Evolutionary conservation across 495 filamentous ascomycete species (phyloP).

Genomic region (Polyplosphaeria fusca): DNA sequence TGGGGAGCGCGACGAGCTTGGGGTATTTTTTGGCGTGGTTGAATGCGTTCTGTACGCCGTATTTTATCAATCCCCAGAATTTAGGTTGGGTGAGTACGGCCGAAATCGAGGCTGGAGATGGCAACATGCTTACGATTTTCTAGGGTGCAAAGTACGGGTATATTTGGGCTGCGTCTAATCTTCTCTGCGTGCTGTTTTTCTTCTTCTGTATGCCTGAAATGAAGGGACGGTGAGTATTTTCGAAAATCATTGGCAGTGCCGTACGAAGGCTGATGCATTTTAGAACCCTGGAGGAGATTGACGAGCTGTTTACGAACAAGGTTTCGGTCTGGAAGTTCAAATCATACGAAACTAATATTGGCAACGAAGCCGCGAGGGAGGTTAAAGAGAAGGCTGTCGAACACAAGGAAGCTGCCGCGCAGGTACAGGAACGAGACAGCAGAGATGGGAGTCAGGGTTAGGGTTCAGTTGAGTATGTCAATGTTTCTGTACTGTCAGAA

Average conservation of each 20-base stretch:
- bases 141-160: slow-evolving; percentile 46
- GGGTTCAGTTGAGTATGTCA: no score
- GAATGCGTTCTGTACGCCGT: slow-evolving; percentile 41
- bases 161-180: slow-evolving; percentile 47
- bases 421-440: neutral
- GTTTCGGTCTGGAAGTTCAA: slow-evolving; percentile 24
- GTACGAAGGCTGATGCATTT: no score
- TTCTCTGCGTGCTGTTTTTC: slow-evolving; percentile 41
- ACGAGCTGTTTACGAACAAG: slow-evolving; percentile 23
- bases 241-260: no score
- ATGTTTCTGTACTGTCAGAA: no score
- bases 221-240: no score
- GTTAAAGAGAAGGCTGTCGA: neutral
- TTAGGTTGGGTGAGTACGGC: slow-evolving; percentile 47
- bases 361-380: slow-evolving; percentile 15
- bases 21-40: slow-evolving; percentile 53
- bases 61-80: slow-evolving; percentile 51
- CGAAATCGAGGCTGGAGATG: no score
- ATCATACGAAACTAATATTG: slow-evolving; percentile 22
- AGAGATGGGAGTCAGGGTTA: no score
- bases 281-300: slow-evolving; percentile 25
- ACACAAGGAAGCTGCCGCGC: no score
- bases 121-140: no score
- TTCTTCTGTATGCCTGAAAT: slow-evolving; percentile 28
- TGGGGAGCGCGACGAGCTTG: slow-evolving; percentile 49